Evolutionary conservation across 768 basidiomycete genomes (phyloP), one percentile per base, ranked within the genome.

Genomic region (Leccinum olivaceopallidum): DNA sequence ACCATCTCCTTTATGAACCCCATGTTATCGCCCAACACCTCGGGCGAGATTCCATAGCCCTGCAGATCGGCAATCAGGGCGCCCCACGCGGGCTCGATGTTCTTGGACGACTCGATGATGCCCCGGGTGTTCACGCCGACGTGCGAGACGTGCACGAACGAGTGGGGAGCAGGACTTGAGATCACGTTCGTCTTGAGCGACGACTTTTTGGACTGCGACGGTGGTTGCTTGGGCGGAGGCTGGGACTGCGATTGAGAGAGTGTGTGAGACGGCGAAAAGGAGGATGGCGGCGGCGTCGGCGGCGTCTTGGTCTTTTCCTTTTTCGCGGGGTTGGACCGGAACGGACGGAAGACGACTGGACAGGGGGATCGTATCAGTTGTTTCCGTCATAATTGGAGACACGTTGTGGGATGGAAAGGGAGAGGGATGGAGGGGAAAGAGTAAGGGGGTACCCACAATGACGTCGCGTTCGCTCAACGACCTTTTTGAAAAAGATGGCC

Each of bases 141-240:
- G 69, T 89, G 88, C 22, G 83, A 80, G 57, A 88, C 77, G 66
- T 90, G 88, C 59, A 82, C 81, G 70, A 89, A 89, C 22, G 87
- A 84, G 58, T 84, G 79, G 5, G 83, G 80, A 0, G 80, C 73
- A 0, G 88, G 87, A 18, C 79, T 69, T 14, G 87, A 87, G 63
- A 89, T 84, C 75, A 83, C 75, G 59, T 63, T 63, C 22, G 68
- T 26, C 62, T 63, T 70, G 62, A 73, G 53, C 64, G 73, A 62
- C 62, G 44, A 47, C 20, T 47, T 47, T 47, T 71, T 67, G 75
- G 71, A 34, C 75, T 79, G 67, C 75, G 32, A 10, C 13, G 20
- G 44, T 5, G 42, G 10, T 3, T 12, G 44, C 44, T 47, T 47
- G 20, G n/a, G 20, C 20, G 5, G 44, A 12, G 42, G 42, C n/a